Evolutionary conservation across 805 yeast species (phyloP).

Genomic region (Yamadazyma insecticola): DNA sequence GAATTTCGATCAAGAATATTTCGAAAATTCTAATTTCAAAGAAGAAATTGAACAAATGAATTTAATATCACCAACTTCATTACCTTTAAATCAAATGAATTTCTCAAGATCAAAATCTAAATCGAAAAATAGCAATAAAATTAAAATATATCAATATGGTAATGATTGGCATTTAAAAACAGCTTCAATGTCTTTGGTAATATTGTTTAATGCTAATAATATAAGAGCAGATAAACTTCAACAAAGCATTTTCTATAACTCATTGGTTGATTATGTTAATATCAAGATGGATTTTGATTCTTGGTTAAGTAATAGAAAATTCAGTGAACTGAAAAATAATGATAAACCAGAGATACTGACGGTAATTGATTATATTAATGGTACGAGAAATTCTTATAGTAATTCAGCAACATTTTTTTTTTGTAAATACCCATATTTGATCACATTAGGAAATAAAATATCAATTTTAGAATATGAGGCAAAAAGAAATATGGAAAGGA

Average conservation of each 20-base stretch:
- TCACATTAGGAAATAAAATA: slow-evolving; percentile 80
- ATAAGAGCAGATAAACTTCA: slow-evolving; percentile 22
- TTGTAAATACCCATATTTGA: slow-evolving; percentile 79
- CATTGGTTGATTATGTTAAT: slow-evolving; percentile 75
- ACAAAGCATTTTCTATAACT: slow-evolving; percentile 62
- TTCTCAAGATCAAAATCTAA: slow-evolving; percentile 9
- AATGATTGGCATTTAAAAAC: slow-evolving; percentile 78
- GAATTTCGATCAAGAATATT: slow-evolving; percentile 15
- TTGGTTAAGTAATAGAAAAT: slow-evolving; percentile 57
- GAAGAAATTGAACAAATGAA: slow-evolving; percentile 12
- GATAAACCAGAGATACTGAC: slow-evolving; percentile 30
- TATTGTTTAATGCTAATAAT: slow-evolving; percentile 52
- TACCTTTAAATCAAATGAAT: slow-evolving; percentile 6
- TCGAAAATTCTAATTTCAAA: slow-evolving; percentile 18
- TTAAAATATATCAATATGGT: slow-evolving; percentile 59
- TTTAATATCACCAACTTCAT: slow-evolving; percentile 5
- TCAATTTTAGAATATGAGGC: slow-evolving; percentile 80
- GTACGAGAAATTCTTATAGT: slow-evolving; percentile 22
- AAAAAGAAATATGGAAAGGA: slow-evolving; percentile 71
- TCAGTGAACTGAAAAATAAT: slow-evolving; percentile 6
- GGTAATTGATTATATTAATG: slow-evolving; percentile 47
- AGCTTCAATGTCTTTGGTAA: slow-evolving; percentile 55
- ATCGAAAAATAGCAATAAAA: slow-evolving; percentile 22
- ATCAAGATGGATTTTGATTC: slow-evolving; percentile 75
- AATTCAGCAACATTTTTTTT: slow-evolving; percentile 45